Conservation (phyloP, 2,329 filamentous ascomycete genomes). For the Pseudonectria buxi region DNA sequence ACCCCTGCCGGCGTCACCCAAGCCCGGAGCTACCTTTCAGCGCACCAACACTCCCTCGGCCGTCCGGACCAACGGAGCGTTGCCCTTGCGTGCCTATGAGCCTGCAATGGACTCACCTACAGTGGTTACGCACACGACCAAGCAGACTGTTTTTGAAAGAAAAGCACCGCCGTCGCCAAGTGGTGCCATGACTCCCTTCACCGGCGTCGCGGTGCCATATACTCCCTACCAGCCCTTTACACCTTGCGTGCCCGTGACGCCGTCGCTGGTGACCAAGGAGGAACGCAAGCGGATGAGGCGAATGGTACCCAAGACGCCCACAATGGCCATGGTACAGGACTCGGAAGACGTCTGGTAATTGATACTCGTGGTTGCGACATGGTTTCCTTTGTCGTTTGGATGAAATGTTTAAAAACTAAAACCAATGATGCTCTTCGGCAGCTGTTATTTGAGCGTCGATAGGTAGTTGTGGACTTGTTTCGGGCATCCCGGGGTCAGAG, state of each 20-base stretch:
- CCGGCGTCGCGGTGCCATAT: constrained; percentile 60
- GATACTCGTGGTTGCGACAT: constrained; percentile 4
- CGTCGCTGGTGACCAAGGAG: constrained; percentile 63
- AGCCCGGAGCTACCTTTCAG: constrained; percentile 43
- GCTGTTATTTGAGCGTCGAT: too few relatives aligned
- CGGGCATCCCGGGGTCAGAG: too few relatives aligned
- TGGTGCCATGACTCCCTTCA: constrained; percentile 56
- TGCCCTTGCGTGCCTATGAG: constrained; percentile 58
- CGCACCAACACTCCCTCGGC: constrained; percentile 46
- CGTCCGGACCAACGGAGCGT: constrained; percentile 48
- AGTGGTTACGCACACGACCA: constrained; percentile 42
- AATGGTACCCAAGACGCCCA: constrained; percentile 56
- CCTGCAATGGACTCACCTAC: constrained; percentile 46
- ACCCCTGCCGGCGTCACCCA: constrained; percentile 43
- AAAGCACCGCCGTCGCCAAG: constrained; percentile 47
- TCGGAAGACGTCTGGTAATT: constrained; percentile 58
- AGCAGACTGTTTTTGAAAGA: constrained; percentile 60
- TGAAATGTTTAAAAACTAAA: constrained; percentile 20
- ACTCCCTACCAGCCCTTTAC: constrained; percentile 75
- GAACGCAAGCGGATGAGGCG: constrained; percentile 64
- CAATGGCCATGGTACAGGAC: constrained; percentile 54
- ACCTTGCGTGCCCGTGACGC: constrained; percentile 68
- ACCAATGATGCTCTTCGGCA: constrained; percentile 7
- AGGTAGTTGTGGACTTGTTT: too few relatives aligned
- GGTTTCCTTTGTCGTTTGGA: constrained; percentile 7